phyloP scores from a whole-genome alignment of 345 rosid genomes.

The Rhodamnia argentea region DNA sequence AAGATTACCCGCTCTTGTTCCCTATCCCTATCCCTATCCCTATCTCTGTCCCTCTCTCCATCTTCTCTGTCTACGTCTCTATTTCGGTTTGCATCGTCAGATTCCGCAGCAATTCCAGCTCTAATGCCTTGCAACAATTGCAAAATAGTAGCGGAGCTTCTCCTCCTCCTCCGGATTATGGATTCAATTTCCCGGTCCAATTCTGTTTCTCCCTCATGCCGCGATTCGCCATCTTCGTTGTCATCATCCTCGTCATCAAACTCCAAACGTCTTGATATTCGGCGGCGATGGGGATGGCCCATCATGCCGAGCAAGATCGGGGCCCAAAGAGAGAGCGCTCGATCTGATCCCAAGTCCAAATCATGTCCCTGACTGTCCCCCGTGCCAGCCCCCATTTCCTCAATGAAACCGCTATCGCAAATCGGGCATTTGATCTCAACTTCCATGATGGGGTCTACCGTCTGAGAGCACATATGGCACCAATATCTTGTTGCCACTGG shows the following conservation, averaged over 20 bases:
- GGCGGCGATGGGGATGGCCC: conserved; percentile 43
- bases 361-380: conserved; percentile 25
- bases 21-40: conserved; percentile 22
- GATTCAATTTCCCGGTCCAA: conserved; percentile 64
- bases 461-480: conserved; percentile 63
- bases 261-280: conserved; percentile 44
- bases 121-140: conserved; percentile 79
- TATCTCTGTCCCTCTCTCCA: conserved; percentile 25
- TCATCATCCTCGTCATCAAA: conserved; percentile 44
- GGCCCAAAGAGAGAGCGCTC: conserved; percentile 71
- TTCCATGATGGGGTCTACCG: conserved; percentile 58
- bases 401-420: conserved; percentile 56
- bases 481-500: conserved; percentile 38
- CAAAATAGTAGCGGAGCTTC: conserved; percentile 59
- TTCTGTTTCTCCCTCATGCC: conserved; percentile 40
- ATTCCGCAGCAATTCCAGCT: conserved; percentile 60
- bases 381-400: conserved; percentile 25
- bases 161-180: conserved; percentile 42
- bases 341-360: conserved; percentile 63
- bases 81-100: neutral
- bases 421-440: conserved; percentile 79
- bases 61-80: conserved; percentile 7
- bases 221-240: conserved; percentile 21
- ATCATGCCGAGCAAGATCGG: conserved; percentile 84
- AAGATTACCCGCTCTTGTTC: conserved; percentile 34